These are phyloP conservation scores for Verticillium nubilum DNA, from an alignment of 2,329 filamentous ascomycete genomes.

Conservation along the genomic window DNA sequence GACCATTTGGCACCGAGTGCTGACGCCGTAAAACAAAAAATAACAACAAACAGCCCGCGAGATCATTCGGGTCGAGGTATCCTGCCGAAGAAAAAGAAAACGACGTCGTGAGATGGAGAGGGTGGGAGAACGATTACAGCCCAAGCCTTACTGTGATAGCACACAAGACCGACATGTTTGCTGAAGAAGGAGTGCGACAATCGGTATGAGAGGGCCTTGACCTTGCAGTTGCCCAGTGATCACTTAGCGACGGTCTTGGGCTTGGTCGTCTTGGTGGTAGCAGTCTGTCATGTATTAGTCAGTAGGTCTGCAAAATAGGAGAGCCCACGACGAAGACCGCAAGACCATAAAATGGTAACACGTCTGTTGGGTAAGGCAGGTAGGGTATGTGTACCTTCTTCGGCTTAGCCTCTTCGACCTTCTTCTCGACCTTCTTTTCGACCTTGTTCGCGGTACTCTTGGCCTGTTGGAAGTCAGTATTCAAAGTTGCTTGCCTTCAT, in stretches of 20 bases:
- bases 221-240: neutral
- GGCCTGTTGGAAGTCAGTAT: slow-evolving; percentile 1
- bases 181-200: neutral
- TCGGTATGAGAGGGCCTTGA: neutral
- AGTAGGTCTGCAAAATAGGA: neutral
- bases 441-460: slow-evolving; percentile 10
- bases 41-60: neutral
- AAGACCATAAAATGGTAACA: too few relatives aligned
- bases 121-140: neutral
- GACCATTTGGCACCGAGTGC: neutral
- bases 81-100: neutral
- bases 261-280: slow-evolving; percentile 6
- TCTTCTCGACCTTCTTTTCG: neutral
- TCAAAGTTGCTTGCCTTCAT: neutral
- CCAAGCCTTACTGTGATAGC: neutral
- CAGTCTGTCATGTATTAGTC: neutral
- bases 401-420: slow-evolving; percentile 6
- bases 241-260: slow-evolving; percentile 7
- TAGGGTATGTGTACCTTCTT: slow-evolving; percentile 1
- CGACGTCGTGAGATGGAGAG: neutral
- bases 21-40: neutral
- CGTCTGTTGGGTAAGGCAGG: neutral
- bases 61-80: neutral
- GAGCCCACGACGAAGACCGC: neutral
- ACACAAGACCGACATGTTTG: neutral